Conservation (phyloP, 108 stramenopile species). For the Nitzschia palea region DNA sequence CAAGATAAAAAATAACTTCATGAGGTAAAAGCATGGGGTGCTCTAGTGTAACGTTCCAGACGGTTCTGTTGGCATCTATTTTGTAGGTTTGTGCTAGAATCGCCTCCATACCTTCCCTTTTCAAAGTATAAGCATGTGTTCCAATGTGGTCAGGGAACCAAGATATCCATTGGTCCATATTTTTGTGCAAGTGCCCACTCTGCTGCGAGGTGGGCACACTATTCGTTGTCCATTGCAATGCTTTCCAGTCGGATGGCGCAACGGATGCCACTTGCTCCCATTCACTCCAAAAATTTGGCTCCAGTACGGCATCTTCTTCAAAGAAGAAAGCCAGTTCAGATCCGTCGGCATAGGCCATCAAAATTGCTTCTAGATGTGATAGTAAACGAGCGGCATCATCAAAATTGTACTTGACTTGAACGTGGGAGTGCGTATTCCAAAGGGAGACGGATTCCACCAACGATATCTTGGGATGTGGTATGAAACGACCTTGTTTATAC, state of each 20-base stretch:
- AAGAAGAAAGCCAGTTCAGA: neutral
- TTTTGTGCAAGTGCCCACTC: neutral
- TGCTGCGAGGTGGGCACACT: neutral
- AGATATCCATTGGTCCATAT: neutral
- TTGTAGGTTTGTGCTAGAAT: neutral
- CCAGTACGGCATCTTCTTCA: neutral
- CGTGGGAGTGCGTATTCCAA: too few relatives aligned
- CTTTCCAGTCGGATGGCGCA: neutral
- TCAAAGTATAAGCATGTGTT: neutral
- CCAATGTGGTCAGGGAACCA: neutral
- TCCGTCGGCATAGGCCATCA: neutral
- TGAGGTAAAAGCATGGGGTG: neutral
- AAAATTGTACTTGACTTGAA: neutral
- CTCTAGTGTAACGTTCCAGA: neutral
- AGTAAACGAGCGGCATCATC: neutral
- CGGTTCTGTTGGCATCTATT: neutral
- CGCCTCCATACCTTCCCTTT: neutral
- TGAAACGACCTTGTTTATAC: too few relatives aligned
- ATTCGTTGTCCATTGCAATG: neutral
- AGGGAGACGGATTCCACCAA: too few relatives aligned
- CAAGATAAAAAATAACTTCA: neutral
- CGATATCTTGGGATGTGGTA: too few relatives aligned
- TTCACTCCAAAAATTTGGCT: neutral
- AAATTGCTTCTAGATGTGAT: neutral
- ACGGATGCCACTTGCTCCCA: neutral